A percentile compares a stretch with the other conserved stretches of the same genome.
These are phyloP conservation scores for Rhodamnia rubescens DNA, from an alignment of 345 rosid species.

Conservation along the genomic window DNA sequence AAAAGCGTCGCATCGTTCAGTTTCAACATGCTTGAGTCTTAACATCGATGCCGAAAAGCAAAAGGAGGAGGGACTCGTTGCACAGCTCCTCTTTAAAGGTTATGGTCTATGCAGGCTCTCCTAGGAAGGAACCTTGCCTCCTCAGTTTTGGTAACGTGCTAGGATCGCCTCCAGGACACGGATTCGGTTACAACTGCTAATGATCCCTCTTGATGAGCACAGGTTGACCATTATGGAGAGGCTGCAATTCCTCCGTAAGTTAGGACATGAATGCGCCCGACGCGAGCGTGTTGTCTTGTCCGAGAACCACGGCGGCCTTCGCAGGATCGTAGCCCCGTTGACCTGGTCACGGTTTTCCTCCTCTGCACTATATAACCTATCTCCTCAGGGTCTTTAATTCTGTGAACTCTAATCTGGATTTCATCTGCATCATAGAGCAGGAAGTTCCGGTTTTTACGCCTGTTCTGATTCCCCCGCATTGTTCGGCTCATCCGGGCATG, in stretches of 20 bases:
- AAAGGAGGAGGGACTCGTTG: not conserved
- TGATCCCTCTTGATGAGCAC: not conserved
- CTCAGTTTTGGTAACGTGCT: not conserved
- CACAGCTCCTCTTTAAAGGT: not conserved
- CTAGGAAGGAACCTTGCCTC: not conserved
- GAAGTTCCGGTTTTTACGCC: not conserved
- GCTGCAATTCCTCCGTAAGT: not conserved
- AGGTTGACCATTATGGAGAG: not conserved
- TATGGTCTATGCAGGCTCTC: not conserved
- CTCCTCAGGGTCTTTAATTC: not conserved
- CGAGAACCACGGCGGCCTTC: not conserved
- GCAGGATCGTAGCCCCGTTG: not conserved
- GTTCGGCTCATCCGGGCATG: not conserved
- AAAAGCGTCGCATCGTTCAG: too few relatives aligned
- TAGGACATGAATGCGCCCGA: not conserved
- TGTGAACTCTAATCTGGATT: not conserved
- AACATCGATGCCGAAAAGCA: not conserved
- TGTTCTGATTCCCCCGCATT: not conserved
- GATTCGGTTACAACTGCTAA: not conserved
- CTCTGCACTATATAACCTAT: not conserved
- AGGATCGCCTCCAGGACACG: not conserved
- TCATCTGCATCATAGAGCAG: not conserved
- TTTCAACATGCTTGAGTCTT: too few relatives aligned
- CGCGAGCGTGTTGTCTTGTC: not conserved
- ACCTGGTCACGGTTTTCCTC: not conserved